Evolutionary conservation across 345 rosid species (phyloP).

Genomic region (Melaleuca quinquenervia): DNA sequence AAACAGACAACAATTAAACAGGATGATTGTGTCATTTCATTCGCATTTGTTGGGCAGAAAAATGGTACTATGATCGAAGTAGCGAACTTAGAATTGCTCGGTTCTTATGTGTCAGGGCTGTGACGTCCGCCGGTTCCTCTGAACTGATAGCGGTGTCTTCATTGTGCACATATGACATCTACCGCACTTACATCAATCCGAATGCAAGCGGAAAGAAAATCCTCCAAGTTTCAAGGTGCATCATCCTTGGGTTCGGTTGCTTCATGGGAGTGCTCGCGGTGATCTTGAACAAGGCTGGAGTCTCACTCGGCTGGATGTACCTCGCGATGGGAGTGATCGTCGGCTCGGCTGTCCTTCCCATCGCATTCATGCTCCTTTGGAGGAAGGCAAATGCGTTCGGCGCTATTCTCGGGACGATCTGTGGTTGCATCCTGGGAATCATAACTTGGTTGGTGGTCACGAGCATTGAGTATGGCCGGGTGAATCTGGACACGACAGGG

Average conservation of each 20-base stretch:
- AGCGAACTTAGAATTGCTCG: not conserved
- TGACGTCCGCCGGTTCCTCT: conserved; percentile 88
- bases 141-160: conserved; percentile 93
- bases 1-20: not conserved
- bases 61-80: not conserved
- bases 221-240: conserved; percentile 57
- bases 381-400: conserved; percentile 79
- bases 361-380: conserved; percentile 91
- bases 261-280: conserved; percentile 95
- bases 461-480: conserved; percentile 44
- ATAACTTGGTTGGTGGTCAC: conserved; percentile 63
- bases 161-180: conserved; percentile 76
- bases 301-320: conserved; percentile 96
- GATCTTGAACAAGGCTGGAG: conserved; percentile 72
- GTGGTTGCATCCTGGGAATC: conserved; percentile 70
- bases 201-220: conserved; percentile 62
- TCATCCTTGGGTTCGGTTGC: conserved; percentile 76
- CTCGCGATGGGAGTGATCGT: conserved; percentile 86
- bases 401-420: conserved; percentile 57
- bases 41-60: not conserved
- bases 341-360: conserved; percentile 88
- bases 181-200: conserved; percentile 83
- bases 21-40: not conserved
- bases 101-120: conserved; percentile 47
- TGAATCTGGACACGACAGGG: conserved; percentile 70